phyloP scores from a whole-genome alignment of 2,329 filamentous ascomycete species.

The Corynespora cassiicola region DNA sequence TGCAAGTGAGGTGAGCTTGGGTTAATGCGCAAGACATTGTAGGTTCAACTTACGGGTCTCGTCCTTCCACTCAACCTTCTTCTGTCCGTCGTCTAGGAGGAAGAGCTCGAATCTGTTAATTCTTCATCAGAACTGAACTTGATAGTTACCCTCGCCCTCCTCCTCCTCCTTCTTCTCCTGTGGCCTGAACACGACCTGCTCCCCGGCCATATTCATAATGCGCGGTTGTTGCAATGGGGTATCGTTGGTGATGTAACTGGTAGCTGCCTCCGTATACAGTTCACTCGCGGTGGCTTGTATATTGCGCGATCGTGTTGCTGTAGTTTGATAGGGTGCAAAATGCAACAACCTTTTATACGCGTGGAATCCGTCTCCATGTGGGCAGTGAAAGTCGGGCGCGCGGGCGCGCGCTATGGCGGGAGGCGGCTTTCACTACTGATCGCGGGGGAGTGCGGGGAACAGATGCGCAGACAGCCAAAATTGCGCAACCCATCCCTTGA shows the following conservation, averaged over 20 bases:
- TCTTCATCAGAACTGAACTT: constrained; percentile 23
- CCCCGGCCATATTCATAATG: too few relatives aligned
- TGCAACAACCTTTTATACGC: too few relatives aligned
- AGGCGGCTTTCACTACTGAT: too few relatives aligned
- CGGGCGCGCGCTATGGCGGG: constrained; percentile 3
- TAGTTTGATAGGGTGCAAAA: too few relatives aligned
- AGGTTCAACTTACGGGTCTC: constrained; percentile 76
- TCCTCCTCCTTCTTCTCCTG: too few relatives aligned
- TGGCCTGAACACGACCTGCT: too few relatives aligned
- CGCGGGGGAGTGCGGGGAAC: neutral
- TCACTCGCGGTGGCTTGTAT: neutral
- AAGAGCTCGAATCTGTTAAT: constrained; percentile 86
- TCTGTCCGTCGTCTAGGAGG: constrained; percentile 84
- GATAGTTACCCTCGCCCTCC: constrained; percentile 8
- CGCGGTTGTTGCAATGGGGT: constrained; percentile 14
- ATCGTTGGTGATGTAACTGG: constrained; percentile 9
- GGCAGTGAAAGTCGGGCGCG: neutral
- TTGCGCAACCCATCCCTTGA: constrained; percentile 8
- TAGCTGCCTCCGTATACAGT: constrained; percentile 2
- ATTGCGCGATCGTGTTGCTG: constrained; percentile 1
- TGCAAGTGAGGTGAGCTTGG: constrained; percentile 41
- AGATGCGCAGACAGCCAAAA: constrained; percentile 1
- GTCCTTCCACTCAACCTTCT: constrained; percentile 87
- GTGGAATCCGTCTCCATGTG: too few relatives aligned
- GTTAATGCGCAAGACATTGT: constrained; percentile 7